Evolutionary conservation across 257 asterid genomes (phyloP).

Genomic region (Rhazya stricta): DNA sequence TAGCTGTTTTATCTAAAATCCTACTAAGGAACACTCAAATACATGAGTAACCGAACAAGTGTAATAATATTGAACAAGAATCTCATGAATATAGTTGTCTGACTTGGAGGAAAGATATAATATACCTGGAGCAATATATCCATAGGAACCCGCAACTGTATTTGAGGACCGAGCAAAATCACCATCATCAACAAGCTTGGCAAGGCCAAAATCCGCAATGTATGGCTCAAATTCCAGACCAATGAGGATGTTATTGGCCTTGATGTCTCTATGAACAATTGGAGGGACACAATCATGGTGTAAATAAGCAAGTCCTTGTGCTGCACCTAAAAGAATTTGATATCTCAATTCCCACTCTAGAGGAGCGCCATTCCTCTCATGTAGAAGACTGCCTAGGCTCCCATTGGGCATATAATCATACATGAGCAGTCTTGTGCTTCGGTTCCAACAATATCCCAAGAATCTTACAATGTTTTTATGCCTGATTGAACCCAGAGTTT

Average conservation of each 20-base stretch:
- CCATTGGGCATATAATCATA: conserved; percentile 51
- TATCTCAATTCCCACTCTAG: conserved; percentile 43
- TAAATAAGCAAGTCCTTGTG: conserved; percentile 39
- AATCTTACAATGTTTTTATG: conserved; percentile 47
- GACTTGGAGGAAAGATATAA: neutral
- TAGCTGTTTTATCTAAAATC: neutral
- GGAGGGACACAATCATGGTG: conserved; percentile 55
- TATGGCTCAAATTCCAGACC: conserved; percentile 47
- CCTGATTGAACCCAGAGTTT: conserved; percentile 39
- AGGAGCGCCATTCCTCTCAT: conserved; percentile 34
- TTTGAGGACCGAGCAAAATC: conserved; percentile 42
- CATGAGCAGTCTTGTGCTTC: conserved; percentile 38
- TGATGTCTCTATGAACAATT: conserved; percentile 46
- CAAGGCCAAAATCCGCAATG: conserved; percentile 49
- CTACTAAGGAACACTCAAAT: neutral
- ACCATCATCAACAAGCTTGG: conserved; percentile 42
- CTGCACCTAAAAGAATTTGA: conserved; percentile 40
- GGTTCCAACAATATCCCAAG: conserved; percentile 45
- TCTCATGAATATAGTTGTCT: neutral
- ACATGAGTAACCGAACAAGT: neutral
- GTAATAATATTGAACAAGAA: neutral
- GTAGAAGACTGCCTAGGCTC: conserved; percentile 42
- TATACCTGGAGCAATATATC: conserved; percentile 49
- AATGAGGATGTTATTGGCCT: conserved; percentile 48
- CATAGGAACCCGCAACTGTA: conserved; percentile 46